Conservation (phyloP, 2,329 filamentous ascomycete genomes). For the Coniosporium tulheliwenetii region DNA sequence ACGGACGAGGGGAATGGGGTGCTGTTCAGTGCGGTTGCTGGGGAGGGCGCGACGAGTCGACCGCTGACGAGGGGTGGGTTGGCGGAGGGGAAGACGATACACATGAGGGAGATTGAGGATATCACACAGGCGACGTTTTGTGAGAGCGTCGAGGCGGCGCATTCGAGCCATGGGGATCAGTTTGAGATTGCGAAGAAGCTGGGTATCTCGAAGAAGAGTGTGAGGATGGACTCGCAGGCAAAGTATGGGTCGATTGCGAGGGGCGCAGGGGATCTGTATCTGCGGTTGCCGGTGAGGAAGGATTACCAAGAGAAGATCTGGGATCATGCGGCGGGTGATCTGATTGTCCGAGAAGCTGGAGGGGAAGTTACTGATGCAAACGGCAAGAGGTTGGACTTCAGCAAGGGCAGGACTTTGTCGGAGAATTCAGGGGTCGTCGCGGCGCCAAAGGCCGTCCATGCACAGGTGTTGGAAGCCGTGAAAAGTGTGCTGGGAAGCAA, state of each 20-base stretch:
- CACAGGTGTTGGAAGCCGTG: constrained; percentile 62
- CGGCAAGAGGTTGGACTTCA: constrained; percentile 76
- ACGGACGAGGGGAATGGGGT: constrained; percentile 68
- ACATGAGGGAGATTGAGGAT: constrained; percentile 62
- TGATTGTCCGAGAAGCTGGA: constrained; percentile 88
- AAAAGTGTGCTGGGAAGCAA: constrained; percentile 54
- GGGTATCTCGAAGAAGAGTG: constrained; percentile 75
- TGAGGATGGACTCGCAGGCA: constrained; percentile 94
- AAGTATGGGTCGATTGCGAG: constrained; percentile 94
- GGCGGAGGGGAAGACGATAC: constrained; percentile 45
- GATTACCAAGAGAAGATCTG: constrained; percentile 98
- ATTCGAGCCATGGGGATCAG: constrained; percentile 81
- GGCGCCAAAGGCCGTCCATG: constrained; percentile 62
- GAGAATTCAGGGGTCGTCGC: constrained; percentile 92
- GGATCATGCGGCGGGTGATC: constrained; percentile 91
- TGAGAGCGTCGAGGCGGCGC: constrained; percentile 86
- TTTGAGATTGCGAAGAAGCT: constrained; percentile 69
- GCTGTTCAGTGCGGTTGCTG: constrained; percentile 69
- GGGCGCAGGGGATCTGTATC: constrained; percentile 86
- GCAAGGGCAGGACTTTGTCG: constrained; percentile 67
- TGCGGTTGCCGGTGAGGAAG: constrained; percentile 70
- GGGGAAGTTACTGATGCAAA: constrained; percentile 81
- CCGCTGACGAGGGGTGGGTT: constrained; percentile 47
- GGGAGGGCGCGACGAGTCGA: constrained; percentile 66
- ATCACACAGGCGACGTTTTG: constrained; percentile 80